Percentiles rank a stretch among this genome's conserved stretches.
Conservation (phyloP, 1,284 basidiomycete species). For the Cryptococcus sp. region DNA sequence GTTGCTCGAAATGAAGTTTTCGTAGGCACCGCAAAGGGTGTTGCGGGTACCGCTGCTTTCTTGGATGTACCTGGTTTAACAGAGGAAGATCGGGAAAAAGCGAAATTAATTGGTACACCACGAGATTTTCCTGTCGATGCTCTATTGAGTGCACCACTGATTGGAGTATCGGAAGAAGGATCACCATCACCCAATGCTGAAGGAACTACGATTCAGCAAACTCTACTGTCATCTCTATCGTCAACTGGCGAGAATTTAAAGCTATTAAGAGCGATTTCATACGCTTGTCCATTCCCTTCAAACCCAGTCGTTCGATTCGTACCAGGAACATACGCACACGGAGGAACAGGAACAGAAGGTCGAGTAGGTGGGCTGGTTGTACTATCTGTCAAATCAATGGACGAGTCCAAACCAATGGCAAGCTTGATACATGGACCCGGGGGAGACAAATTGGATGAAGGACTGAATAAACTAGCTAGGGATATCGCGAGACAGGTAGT, state of each 20-base stretch:
- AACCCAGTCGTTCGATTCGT: slow-evolving; percentile 56
- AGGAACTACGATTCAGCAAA: slow-evolving; percentile 60
- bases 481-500: slow-evolving; percentile 78
- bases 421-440: slow-evolving; percentile 37
- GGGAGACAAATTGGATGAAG: slow-evolving; percentile 49
- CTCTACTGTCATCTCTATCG: slow-evolving; percentile 73
- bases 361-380: slow-evolving; percentile 67
- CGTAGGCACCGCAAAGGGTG: slow-evolving; percentile 66
- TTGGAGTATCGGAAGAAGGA: slow-evolving; percentile 46
- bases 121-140: slow-evolving; percentile 52
- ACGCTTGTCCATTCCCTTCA: slow-evolving; percentile 59
- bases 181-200: slow-evolving; percentile 24
- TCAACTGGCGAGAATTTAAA: slow-evolving; percentile 88
- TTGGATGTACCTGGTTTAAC: slow-evolving; percentile 54
- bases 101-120: slow-evolving; percentile 22
- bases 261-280: slow-evolving; percentile 66
- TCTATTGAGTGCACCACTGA: slow-evolving; percentile 64
- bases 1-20: slow-evolving; percentile 86
- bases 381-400: slow-evolving; percentile 54
- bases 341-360: slow-evolving; percentile 56
- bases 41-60: slow-evolving; percentile 83
- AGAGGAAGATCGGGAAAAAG: not conserved
- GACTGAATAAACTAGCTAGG: slow-evolving; percentile 66
- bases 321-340: slow-evolving; percentile 76
- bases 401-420: slow-evolving; percentile 36